Conservation (phyloP, 805 yeast species). For the Lachancea nothofagi region DNA sequence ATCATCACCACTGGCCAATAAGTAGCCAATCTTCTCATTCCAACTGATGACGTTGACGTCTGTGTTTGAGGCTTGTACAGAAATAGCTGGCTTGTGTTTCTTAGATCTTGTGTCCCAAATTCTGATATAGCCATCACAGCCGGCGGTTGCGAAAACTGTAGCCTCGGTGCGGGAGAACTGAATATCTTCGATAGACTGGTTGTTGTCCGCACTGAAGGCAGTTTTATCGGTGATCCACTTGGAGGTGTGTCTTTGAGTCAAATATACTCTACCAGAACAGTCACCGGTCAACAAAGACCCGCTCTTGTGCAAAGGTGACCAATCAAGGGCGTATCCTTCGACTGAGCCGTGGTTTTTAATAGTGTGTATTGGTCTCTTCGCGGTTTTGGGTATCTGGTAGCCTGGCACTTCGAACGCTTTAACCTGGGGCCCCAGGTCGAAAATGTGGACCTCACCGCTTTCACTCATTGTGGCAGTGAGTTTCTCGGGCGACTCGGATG, state of each 20-base stretch:
- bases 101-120: conserved; percentile 97
- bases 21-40: conserved; percentile 81
- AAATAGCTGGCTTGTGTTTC: conserved; percentile 84
- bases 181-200: conserved; percentile 86
- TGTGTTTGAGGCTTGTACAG: conserved; percentile 68
- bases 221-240: conserved; percentile 83
- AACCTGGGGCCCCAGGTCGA: conserved; percentile 72
- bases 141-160: conserved; percentile 94
- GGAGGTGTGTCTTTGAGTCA: conserved; percentile 70
- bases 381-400: conserved; percentile 64
- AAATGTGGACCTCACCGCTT: conserved; percentile 81
- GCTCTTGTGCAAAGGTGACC: conserved; percentile 81
- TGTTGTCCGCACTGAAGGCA: conserved; percentile 58
- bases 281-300: conserved; percentile 90
- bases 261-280: conserved; percentile 71
- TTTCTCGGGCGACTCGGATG: conserved; percentile 58
- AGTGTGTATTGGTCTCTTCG: conserved; percentile 78
- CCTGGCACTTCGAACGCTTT: conserved; percentile 90
- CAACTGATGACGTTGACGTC: conserved; percentile 96
- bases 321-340: conserved; percentile 96
- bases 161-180: conserved; percentile 93
- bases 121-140: conserved; percentile 84
- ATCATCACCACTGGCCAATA: conserved; percentile 94
- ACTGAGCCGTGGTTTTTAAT: conserved; percentile 81
- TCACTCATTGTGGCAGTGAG: conserved; percentile 86